Base-by-base conservation (phyloP, 768 basidiomycete species). In the Panaeolus papilionaceus region DNA sequence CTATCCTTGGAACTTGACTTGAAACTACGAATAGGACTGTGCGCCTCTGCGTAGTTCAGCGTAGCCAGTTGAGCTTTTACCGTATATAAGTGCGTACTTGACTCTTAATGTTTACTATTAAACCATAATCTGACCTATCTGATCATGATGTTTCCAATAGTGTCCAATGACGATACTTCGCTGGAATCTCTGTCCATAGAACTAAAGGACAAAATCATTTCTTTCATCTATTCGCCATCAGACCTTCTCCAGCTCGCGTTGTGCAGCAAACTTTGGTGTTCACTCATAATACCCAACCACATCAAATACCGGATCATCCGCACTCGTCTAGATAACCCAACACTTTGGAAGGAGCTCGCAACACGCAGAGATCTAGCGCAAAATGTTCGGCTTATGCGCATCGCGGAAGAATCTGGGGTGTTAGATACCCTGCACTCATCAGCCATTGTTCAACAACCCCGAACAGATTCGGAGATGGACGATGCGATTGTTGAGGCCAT, bases 261-360 rank as follows among this genome's bases (percentile, higher is more conserved):
- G 9, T 63, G 69, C n/a, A 64, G 68, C 45, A 66, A 66, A 45
- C 68, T 65, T 11, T 74, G 73, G 73, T 64, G 67, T 4, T 62
- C 49, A 5, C 63, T 73, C 8, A 73, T 77, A 44, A 68, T 77
- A 16, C 76, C 75, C 23, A 42, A 68, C 33, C 75, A 77, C 38
- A 67, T 73, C 11, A 70, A 77, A 40, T 77, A 77, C 63, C 73
- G 75, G 8, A 64, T 47, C n/a, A 70, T 77, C 3, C 45, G 68
- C 12, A n/a, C 75, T n/a, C 64, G 49, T 38, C 54, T 61, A 28
- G 62, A 67, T 40, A 23, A 33, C 26, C 64, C 67, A 18, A 66
- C 66, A 12, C 63, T 77, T 11, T 77, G 76, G 76, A 68, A 69
- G 14, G 71, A 74, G 39, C 73, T 77, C 3, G 71, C 71, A 4